Evolutionary conservation across 2,329 filamentous ascomycete species (phyloP).

Genomic region (Fusarium subglutinans): DNA sequence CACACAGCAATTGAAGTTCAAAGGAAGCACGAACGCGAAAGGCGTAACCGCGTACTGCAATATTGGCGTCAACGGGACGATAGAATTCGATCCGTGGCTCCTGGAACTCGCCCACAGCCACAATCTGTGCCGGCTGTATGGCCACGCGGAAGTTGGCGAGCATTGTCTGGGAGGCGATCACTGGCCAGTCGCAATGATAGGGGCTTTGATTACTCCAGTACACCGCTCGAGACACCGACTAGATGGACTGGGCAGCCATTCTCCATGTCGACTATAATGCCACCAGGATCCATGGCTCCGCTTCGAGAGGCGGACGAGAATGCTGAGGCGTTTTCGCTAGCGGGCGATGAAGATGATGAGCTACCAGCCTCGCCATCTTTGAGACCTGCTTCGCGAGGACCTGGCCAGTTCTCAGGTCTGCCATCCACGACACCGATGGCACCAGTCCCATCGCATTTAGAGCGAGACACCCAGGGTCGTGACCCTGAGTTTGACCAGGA

Average conservation of each 20-base stretch:
- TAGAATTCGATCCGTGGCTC: constrained; percentile 15
- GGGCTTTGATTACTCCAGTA: constrained; percentile 30
- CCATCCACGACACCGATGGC: constrained; percentile 55
- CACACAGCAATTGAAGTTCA: constrained; percentile 49
- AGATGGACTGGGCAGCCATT: constrained; percentile 56
- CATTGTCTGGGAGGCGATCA: constrained; percentile 39
- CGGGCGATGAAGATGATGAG: constrained; percentile 41
- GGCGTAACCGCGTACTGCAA: constrained; percentile 44
- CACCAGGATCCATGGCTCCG: constrained; percentile 44
- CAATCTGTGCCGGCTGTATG: constrained; percentile 20
- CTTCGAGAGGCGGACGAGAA: constrained; percentile 46
- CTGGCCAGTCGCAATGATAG: constrained; percentile 36
- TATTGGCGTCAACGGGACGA: constrained; percentile 44
- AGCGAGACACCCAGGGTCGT: constrained; percentile 46
- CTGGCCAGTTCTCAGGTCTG: constrained; percentile 34
- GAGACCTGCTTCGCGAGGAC: constrained; percentile 30
- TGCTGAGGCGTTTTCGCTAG: constrained; percentile 33
- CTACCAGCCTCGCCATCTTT: constrained; percentile 34
- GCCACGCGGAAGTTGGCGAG: constrained; percentile 41
- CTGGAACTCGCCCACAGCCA: constrained; percentile 13
- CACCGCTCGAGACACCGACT: constrained; percentile 54
- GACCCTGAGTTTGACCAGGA: constrained; percentile 10
- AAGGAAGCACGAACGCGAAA: constrained; percentile 47
- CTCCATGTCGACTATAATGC: constrained; percentile 47
- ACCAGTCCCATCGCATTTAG: constrained; percentile 55